Base-by-base conservation (phyloP, 768 basidiomycete species). In the Suillus tomentosus region DNA sequence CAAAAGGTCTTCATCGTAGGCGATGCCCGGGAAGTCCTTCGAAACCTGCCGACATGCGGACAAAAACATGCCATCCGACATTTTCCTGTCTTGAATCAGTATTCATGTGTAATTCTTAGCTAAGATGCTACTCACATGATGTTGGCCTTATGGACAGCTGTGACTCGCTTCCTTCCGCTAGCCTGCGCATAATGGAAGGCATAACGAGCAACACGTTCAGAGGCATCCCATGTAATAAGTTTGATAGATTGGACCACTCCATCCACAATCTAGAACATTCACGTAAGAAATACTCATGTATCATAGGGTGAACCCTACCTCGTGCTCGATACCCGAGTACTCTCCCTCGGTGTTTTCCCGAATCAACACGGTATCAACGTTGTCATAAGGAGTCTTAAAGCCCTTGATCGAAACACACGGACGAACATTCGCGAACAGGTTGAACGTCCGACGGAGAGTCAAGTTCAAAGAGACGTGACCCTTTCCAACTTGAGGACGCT, bases 321-420 rank as follows among this genome's bases (percentile, higher is more conserved):
- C 96, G 77, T 99, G 97, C 79, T 99, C 97, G 70, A 99, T 99
- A 70, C 97, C 97, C 65, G 96, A 98, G 79, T 99, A 99, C 78
- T 99, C 97, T 77, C 97, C 97, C 79, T 99, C 97, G 10, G 97
- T 99, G 79, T 99, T 99, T 82, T 99, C 97, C 74, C 97, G 94
- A 76, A 99, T 99, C 69, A 99, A 82, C 60, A 98, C 95, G 31
- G 94, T 96, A 82, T 99, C 92, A 68, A 99, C 97, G 72, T 98
- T 91, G 76, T 99, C 96, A 73, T 99, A 99, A 2, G 96, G 92
- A 0, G 97, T 99, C 82, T 97, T 97, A 85, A 90, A 99, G 36
- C 97, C 97, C 77, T 94, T 81, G 78, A 99, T 94, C 36, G 96
- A 98, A 36, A 87, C 86, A 74, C 97, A 99, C 42, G 97, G 97